phyloP scores from a whole-genome alignment of 768 basidiomycete species.

The Termitomyces sp. region DNA sequence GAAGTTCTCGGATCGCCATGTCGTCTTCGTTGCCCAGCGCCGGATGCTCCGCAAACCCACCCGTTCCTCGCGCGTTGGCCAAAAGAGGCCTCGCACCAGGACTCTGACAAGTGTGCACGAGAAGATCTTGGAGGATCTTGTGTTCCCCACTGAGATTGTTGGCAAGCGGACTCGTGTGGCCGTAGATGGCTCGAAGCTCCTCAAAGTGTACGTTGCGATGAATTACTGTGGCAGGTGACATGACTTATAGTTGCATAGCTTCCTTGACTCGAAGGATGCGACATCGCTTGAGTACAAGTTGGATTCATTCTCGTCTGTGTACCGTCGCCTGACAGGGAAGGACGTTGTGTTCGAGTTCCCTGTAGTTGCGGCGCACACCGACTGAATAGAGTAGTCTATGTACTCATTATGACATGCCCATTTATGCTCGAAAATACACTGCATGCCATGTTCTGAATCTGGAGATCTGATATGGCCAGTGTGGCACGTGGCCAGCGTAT shows the following conservation, averaged over 20 bases:
- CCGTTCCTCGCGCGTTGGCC: constrained; percentile 86
- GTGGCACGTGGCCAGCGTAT: constrained; percentile 31
- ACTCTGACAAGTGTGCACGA: constrained; percentile 98
- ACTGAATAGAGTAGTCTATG: constrained; percentile 28
- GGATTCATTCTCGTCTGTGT: constrained; percentile 97
- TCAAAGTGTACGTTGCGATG: constrained; percentile 84
- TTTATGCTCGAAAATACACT: constrained; percentile 21
- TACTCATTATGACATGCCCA: constrained; percentile 23
- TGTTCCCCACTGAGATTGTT: constrained; percentile 98
- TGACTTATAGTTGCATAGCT: constrained; percentile 42
- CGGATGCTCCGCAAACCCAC: constrained; percentile 98
- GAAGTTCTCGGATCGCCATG: constrained; percentile 99
- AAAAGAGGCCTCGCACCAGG: constrained; percentile 95
- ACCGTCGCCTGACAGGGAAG: constrained; percentile 94
- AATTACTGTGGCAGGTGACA: constrained; percentile 16
- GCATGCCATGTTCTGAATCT: constrained; percentile 4
- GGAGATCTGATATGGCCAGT: constrained; percentile 13
- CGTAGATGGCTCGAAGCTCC: constrained; percentile 90
- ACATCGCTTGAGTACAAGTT: constrained; percentile 99
- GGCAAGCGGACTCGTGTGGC: constrained; percentile 96
- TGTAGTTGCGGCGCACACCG: constrained; percentile 61
- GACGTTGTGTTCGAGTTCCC: constrained; percentile 96
- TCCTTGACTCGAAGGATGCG: constrained; percentile 96
- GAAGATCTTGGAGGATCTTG: constrained; percentile 97
- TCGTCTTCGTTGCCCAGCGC: constrained; percentile 98